Percentiles rank a stretch among this genome's conserved stretches.
Evolutionary conservation across 176 grass and related monocot species (phyloP).

Genomic region (Ampelocalamus luodianensis): DNA sequence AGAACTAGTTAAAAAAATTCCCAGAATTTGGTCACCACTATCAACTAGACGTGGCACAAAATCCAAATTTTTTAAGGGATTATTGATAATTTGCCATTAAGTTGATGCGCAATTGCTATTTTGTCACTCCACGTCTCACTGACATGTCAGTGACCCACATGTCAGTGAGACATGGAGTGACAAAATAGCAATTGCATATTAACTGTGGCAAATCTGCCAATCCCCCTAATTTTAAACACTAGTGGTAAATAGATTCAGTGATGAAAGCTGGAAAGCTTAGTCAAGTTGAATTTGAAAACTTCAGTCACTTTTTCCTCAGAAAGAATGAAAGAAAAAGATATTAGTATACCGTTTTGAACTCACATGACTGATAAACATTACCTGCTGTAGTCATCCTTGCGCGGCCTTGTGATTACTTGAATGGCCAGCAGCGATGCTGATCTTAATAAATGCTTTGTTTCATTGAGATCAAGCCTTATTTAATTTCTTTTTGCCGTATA

Average conservation of each 20-base stretch:
- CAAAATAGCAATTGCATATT: too few relatives aligned
- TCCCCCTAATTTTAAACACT: not conserved
- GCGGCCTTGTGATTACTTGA: not conserved
- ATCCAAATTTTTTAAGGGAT: too few relatives aligned
- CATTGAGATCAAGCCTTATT: not conserved
- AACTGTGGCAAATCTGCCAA: too few relatives aligned
- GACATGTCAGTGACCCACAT: too few relatives aligned
- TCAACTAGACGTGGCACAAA: slow-evolving; percentile 13
- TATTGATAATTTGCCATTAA: too few relatives aligned
- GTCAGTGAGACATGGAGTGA: too few relatives aligned
- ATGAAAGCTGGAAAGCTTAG: not conserved
- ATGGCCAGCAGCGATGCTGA: not conserved
- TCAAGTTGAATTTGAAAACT: slow-evolving; percentile 7
- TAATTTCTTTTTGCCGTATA: not conserved
- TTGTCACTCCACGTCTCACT: too few relatives aligned
- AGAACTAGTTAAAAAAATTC: not conserved
- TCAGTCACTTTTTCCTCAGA: not conserved
- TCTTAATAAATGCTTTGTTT: not conserved
- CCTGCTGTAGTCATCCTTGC: not conserved
- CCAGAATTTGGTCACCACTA: not conserved
- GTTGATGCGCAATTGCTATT: too few relatives aligned
- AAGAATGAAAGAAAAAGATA: not conserved
- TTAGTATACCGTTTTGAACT: not conserved
- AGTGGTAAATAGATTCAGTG: not conserved
- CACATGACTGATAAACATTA: not conserved